A percentile compares a stretch with the other conserved stretches of the same genome.
Conservation (phyloP, 2,329 filamentous ascomycete genomes). For the Nigrospora osmanthi region DNA sequence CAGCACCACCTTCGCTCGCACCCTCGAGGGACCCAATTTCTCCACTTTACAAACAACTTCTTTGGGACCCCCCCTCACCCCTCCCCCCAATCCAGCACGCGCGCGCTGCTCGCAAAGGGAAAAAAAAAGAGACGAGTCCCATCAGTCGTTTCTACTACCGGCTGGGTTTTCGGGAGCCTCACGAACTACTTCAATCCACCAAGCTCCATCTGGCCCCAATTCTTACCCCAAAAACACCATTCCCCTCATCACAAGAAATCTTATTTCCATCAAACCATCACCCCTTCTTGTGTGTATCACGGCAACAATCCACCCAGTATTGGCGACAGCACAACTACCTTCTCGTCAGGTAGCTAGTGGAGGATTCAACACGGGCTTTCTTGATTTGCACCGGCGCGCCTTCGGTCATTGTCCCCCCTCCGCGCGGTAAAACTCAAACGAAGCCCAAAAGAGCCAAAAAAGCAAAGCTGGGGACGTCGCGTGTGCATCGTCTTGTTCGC, state of each 20-base stretch:
- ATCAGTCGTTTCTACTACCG: constrained; percentile 12
- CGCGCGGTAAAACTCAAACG: no score
- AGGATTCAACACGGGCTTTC: constrained; percentile 1
- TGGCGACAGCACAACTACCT: constrained; percentile 4
- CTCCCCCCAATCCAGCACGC: constrained; percentile 1
- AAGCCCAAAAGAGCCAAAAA: neutral
- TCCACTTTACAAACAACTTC: constrained; percentile 26
- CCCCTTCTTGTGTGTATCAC: neutral
- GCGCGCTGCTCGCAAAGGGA: neutral
- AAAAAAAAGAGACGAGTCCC: neutral
- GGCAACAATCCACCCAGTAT: neutral
- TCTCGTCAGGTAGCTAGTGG: constrained; percentile 7
- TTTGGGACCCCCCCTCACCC: neutral
- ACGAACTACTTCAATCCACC: constrained; percentile 23
- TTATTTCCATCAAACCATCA: constrained; percentile 13
- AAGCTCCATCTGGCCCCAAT: constrained; percentile 24
- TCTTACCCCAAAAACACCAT: constrained; percentile 23
- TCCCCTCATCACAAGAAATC: constrained; percentile 21
- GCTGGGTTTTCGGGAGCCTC: constrained; percentile 21
- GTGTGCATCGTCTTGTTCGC: constrained; percentile 1
- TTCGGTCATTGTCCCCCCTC: neutral
- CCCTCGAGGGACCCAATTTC: constrained; percentile 22
- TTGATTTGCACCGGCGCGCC: constrained; percentile 1
- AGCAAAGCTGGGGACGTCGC: neutral
- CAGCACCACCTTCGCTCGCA: constrained; percentile 17